Base-by-base conservation (phyloP, 768 basidiomycete genomes). In the Tephrocybe sp. region DNA sequence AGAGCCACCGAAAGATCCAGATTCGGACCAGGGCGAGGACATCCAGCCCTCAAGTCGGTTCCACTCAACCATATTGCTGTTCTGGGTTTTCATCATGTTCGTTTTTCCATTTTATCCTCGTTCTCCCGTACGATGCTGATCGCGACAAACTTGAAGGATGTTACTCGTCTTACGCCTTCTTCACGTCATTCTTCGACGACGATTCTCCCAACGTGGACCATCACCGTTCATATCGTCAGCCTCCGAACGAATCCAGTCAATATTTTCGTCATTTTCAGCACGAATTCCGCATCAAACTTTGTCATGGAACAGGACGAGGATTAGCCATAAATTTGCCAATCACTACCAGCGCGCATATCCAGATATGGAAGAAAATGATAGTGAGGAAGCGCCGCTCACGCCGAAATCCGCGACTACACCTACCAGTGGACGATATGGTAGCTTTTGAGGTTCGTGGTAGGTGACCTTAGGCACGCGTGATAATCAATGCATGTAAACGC, bases 1-100 rank as follows among this genome's bases (percentile, higher is more conserved):
- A 19, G 47, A 47, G 16, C 60, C 57, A 12, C 60, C 60, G 6
- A 33, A 29, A 18, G 58, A 61, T 41, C 58, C 55, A 2, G 58
- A 56, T 22, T 39, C 30, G 4, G 48, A 53, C 10, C 22, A 9
- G 11, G 18, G 19, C 12, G 37, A 44, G 4, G 41, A 24, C 11
- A 9, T 25, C 8, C 24, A 30, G 19, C 16, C 37, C 6, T 25
- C 27, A 11, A 19, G 38, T 7, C n/a, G 22, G 9, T 36, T 38
- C 15, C 31, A 33, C 18, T 36, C 36, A 1, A 15, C 37, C 2
- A 22, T 25, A 12, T 23, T 7, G 1, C 23, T 47, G 4, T 42
- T 52, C 23, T 47, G 46, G 42, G 6, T 45, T 2, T 18, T 34
- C 11, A 21, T 55, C 21, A 15, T 36, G 47, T 44, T 6, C 18